Evolutionary conservation across 2,329 filamentous ascomycete genomes (phyloP).

Genomic region (Colletotrichum salicis): DNA sequence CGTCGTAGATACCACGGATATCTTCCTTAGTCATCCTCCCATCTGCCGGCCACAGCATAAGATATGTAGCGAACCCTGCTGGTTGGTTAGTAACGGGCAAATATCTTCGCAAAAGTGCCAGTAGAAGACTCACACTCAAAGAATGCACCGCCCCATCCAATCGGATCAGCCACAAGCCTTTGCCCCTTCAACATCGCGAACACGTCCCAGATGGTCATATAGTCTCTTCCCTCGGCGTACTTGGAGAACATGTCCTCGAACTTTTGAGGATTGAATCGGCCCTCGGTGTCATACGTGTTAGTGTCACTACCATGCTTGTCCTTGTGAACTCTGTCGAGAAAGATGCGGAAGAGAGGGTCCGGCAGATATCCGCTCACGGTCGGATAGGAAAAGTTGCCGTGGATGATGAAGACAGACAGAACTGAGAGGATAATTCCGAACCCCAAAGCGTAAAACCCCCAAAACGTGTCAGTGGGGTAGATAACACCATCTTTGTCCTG

Average conservation of each 20-base stretch:
- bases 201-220: slow-evolving; percentile 50
- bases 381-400: slow-evolving; percentile 57
- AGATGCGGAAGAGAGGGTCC: slow-evolving; percentile 51
- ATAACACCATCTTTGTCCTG: slow-evolving; percentile 52
- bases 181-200: slow-evolving; percentile 51
- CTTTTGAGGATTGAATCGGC: slow-evolving; percentile 58
- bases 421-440: slow-evolving; percentile 53
- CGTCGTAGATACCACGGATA: slow-evolving; percentile 40
- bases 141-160: slow-evolving; percentile 45
- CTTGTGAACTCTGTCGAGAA: slow-evolving; percentile 51
- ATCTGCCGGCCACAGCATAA: slow-evolving; percentile 64
- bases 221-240: slow-evolving; percentile 53
- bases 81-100: neutral
- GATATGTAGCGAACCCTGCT: slow-evolving; percentile 50
- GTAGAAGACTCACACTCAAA: slow-evolving; percentile 41
- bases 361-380: slow-evolving; percentile 50
- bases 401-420: slow-evolving; percentile 52
- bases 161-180: slow-evolving; percentile 52
- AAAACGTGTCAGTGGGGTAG: slow-evolving; percentile 51
- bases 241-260: slow-evolving; percentile 64
- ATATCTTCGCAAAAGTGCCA: neutral
- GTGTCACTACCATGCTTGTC: slow-evolving; percentile 59
- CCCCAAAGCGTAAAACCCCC: slow-evolving; percentile 51
- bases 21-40: slow-evolving; percentile 68
- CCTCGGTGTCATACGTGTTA: slow-evolving; percentile 59